Base-by-base conservation (phyloP, 805 yeast genomes). In the Candida anglica region DNA sequence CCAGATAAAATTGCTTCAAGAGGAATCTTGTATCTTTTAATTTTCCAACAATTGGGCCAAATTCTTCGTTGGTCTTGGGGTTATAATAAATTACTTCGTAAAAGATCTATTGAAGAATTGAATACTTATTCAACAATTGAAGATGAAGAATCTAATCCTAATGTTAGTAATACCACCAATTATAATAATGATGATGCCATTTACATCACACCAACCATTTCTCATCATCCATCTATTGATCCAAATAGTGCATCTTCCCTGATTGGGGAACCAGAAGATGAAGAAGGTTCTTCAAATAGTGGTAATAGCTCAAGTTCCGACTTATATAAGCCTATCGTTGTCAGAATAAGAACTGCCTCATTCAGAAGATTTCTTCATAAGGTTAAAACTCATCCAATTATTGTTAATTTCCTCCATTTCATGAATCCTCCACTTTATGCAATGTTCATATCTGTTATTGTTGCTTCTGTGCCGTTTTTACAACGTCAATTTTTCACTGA, bases 21-120 rank as follows among this genome's bases (percentile, higher is more conserved):
- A 50, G 94, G 93, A 39, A 77, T 84, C 25, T 61, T 84, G 37
- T 84, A 84, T 53, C 59, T 84, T 32, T 63, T 84, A 42, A 80
- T 84, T 33, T 83, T 83, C 56, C 94, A 84, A 58, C 94, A 84
- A 54, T 71, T 84, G 53, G 93, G 91, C 13, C 94, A 84, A 56
- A 77, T 84, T 46, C 60, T 84, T 38, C 73, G 93, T 53, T 84
- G 94, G 93, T 78, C 86, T 19, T 84, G 93, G 91, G 94, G 94
- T 34, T 84, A 78, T 55, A 84, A 84, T 51, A 79, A 74, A 21
- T 63, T 84, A 39, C 60, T 84, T 52, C 71, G 76, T 44, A 77
- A 71, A 45, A 68, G 76, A 38, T 59, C 72, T 0, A 47, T 48
- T 19, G 59, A 54, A 22, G 71, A 65, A 40, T 52, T 60, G 40